Base-by-base conservation (phyloP, 345 rosid genomes). In the Schrenkiella parvula region DNA sequence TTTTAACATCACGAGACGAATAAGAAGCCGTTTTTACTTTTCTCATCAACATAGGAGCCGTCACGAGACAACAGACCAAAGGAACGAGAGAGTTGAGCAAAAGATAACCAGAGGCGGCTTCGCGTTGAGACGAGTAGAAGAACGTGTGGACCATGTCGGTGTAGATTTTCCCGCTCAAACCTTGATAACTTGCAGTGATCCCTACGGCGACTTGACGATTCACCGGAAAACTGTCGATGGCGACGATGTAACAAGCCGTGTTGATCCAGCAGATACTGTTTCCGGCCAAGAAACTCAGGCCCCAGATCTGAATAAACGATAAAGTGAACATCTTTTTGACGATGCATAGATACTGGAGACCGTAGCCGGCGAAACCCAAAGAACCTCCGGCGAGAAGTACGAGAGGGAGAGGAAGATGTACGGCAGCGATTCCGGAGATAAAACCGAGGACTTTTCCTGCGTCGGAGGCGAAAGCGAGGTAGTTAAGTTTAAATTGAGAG, bases 231-330 rank as follows among this genome's bases (percentile, higher is more conserved):
- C 82, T 86, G 1, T 70, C 67, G 22, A 89, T 93, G 0, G 78
- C 73, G 0, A 84, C 88, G 1, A 85, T 64, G 55, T 86, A 91
- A 37, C 88, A 85, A 14, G 88, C 98, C 0, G 98, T 91, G 81
- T 93, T 93, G 79, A 93, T 82, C 97, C 97, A 93, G 37, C 97
- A 93, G n/a, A 93, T 89, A 71, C 98, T 89, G 72, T 91, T 91
- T 51, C 97, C 99, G 3, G 95, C 95, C 13, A 95, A 7, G 17
- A 88, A 80, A 13, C 91, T 83, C 35, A 95, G 87, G 21, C 80
- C 28, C 81, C 89, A 89, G 14, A 93, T 64, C 13, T 75, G 86
- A 2, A 26, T 43, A 42, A 91, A 95, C 5, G 93, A 79, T 5
- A 87, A 77, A 7, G 80, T 72, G 2, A 82, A 34, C 71, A 88